Conservation (phyloP, 345 rosid genomes). For the Balakata baccata region DNA sequence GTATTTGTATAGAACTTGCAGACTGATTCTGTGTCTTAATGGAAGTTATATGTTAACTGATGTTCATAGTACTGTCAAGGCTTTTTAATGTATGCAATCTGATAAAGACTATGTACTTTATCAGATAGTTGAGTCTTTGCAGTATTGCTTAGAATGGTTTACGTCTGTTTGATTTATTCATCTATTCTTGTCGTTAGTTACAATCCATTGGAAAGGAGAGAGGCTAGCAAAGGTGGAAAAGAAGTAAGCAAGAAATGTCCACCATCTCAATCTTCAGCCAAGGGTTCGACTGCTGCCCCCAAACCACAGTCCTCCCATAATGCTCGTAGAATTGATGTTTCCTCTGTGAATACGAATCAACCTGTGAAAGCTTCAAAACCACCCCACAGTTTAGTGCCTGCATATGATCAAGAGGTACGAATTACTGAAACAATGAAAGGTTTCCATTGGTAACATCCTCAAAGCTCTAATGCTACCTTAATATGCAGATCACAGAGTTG, state of each 20-base stretch:
- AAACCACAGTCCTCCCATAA: constrained; percentile 57
- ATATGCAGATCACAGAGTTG: constrained; percentile 77
- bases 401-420: constrained; percentile 77
- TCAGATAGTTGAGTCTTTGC: background rate
- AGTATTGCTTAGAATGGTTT: background rate
- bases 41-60: background rate
- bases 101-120: background rate
- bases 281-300: constrained; percentile 51
- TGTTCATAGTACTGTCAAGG: background rate
- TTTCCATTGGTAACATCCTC: background rate
- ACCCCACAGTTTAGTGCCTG: constrained; percentile 48
- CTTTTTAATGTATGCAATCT: background rate
- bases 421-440: background rate
- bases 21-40: background rate
- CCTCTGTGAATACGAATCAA: constrained; percentile 47
- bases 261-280: constrained; percentile 56
- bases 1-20: too few species aligned
- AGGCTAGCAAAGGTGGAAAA: constrained; percentile 84
- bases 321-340: constrained; percentile 50
- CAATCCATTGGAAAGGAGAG: constrained; percentile 88
- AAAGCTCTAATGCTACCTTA: constrained; percentile 13
- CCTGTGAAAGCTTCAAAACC: constrained; percentile 54
- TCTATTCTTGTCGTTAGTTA: constrained; percentile 42
- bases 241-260: constrained; percentile 70
- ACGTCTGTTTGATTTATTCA: background rate